Evolutionary conservation across 2,329 filamentous ascomycete genomes (phyloP).

Genomic region (Fusarium nygamai): DNA sequence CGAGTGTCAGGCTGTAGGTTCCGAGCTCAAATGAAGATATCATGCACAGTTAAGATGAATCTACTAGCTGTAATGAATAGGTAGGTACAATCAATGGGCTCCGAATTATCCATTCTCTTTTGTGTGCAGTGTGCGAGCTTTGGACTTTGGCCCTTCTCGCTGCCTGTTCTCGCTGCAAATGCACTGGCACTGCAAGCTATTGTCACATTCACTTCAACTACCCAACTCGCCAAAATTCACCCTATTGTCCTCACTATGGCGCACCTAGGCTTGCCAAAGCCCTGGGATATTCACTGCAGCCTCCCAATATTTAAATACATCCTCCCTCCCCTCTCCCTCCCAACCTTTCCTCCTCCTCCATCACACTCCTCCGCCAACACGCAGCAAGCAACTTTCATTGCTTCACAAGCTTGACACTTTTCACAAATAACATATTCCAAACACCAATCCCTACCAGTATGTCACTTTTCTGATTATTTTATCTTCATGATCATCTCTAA

Average conservation of each 20-base stretch:
- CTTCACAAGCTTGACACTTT: neutral
- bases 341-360: slow-evolving; percentile 19
- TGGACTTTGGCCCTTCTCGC: neutral
- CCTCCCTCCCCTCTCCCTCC: neutral
- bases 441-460: neutral
- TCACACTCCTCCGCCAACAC: neutral
- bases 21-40: neutral
- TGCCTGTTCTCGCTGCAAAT: neutral
- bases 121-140: neutral
- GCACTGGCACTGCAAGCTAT: slow-evolving; percentile 5
- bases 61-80: neutral
- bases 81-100: too few species aligned
- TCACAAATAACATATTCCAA: neutral
- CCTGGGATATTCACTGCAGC: neutral
- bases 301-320: neutral
- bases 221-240: neutral
- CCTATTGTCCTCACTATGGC: neutral
- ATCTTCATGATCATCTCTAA: neutral
- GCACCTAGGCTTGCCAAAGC: neutral
- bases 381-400: neutral
- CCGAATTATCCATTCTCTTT: neutral
- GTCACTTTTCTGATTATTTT: neutral
- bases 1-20: neutral
- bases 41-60: neutral
- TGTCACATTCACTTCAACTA: neutral